phyloP scores from a whole-genome alignment of 192 early-diverging fungal genomes.

The Coemansia asiatica region DNA sequence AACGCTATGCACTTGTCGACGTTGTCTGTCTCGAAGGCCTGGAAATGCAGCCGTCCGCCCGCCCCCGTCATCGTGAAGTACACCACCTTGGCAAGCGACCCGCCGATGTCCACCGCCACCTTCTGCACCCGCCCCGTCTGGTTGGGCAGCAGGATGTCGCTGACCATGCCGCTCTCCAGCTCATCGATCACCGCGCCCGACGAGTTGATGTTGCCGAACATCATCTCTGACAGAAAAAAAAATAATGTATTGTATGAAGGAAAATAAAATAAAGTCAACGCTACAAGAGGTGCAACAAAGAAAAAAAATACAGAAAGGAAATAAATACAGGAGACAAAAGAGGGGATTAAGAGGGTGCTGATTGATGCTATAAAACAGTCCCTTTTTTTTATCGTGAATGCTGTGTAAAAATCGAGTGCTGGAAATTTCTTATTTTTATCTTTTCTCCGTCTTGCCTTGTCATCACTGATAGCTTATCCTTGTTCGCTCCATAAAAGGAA shows the following conservation, averaged over 20 bases:
- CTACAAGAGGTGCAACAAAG: neutral
- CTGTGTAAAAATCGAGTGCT: neutral
- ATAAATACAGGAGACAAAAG: neutral
- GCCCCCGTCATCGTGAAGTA: constrained; percentile 61
- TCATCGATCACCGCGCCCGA: constrained; percentile 43
- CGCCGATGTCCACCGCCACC: constrained; percentile 89
- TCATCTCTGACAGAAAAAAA: constrained; percentile 19
- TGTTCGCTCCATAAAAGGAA: no score
- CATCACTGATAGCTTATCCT: no score
- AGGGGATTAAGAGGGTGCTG: no score
- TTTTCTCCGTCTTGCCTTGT: neutral
- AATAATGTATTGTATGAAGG: neutral
- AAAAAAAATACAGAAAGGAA: neutral
- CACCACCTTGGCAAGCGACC: constrained; percentile 74
- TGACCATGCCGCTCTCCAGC: constrained; percentile 35
- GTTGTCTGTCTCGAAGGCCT: constrained; percentile 90
- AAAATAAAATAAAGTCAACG: constrained; percentile 10
- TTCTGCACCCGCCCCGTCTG: constrained; percentile 79
- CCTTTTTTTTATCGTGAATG: no score
- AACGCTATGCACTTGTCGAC: constrained; percentile 89
- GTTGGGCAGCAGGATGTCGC: constrained; percentile 87
- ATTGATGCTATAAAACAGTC: no score
- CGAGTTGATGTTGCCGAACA: constrained; percentile 53
- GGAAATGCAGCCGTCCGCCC: constrained; percentile 90
- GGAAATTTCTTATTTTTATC: neutral